Conservation (phyloP, 495 filamentous ascomycete genomes). For the Penicillium alfredii region DNA sequence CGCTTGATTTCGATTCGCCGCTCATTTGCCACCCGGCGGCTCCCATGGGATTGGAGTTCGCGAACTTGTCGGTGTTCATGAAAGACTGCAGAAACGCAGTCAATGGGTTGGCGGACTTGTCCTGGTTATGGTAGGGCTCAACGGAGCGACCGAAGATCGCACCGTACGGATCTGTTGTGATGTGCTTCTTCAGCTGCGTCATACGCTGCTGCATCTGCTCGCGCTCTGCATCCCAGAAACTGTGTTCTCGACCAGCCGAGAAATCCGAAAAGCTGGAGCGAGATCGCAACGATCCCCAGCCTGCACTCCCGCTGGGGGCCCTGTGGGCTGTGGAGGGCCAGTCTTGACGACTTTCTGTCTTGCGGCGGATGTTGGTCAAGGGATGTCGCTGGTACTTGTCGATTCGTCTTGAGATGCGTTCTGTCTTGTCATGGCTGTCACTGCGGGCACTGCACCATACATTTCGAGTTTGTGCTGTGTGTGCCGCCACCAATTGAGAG, state of each 20-base stretch:
- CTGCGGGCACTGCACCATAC: conserved; percentile 12
- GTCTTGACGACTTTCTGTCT: conserved; percentile 4
- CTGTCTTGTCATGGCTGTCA: conserved; percentile 6
- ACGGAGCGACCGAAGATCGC: conserved; percentile 38
- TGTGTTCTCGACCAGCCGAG: conserved; percentile 7
- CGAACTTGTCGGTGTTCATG: conserved; percentile 13
- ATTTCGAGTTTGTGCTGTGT: conserved; percentile 7
- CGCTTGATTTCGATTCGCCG: neutral
- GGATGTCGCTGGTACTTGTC: conserved; percentile 13
- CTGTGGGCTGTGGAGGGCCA: conserved; percentile 7
- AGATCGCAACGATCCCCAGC: conserved; percentile 7
- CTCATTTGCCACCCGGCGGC: neutral
- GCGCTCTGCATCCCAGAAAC: conserved; percentile 16
- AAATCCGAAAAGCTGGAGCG: conserved; percentile 13
- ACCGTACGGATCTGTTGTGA: conserved; percentile 36
- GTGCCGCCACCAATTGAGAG: conserved; percentile 6
- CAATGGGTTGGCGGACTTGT: conserved; percentile 15
- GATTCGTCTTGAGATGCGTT: conserved; percentile 10
- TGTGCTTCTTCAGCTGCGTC: conserved; percentile 28
- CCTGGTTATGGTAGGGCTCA: conserved; percentile 14
- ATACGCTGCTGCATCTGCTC: conserved; percentile 21
- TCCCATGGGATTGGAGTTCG: neutral
- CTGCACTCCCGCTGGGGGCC: conserved; percentile 2
- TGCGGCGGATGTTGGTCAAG: conserved; percentile 10
- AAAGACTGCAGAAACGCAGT: conserved; percentile 26